Evolutionary conservation across 2,329 filamentous ascomycete species (phyloP).

Genomic region (Monosporascus sp.): DNA sequence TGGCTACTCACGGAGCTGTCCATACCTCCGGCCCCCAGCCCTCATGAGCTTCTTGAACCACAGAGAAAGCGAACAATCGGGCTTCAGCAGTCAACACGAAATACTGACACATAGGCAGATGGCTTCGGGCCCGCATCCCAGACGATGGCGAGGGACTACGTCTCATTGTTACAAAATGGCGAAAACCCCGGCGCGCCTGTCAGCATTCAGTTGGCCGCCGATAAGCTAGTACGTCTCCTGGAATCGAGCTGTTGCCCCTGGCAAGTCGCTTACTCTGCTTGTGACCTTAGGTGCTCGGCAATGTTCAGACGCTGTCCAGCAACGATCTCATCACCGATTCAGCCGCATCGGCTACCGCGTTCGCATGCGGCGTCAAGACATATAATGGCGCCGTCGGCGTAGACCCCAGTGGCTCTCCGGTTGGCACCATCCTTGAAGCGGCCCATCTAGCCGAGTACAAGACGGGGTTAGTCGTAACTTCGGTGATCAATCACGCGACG

Average conservation of each 20-base stretch:
- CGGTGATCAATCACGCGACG: conserved; percentile 33
- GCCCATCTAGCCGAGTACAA: conserved; percentile 33
- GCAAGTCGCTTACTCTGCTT: too few species aligned
- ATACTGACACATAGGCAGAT: too few species aligned
- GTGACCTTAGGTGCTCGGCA: conserved; percentile 16
- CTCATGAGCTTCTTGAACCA: too few species aligned
- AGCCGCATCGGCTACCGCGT: conserved; percentile 33
- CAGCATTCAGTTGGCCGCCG: conserved; percentile 14
- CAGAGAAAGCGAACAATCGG: too few species aligned
- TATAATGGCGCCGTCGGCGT: conserved; percentile 33
- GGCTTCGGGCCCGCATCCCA: conserved; percentile 24
- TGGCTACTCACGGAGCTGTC: too few species aligned
- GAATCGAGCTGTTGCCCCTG: too few species aligned
- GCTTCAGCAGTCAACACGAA: too few species aligned
- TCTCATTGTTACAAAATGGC: conserved; percentile 15
- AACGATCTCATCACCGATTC: conserved; percentile 35
- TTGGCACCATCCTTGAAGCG: conserved; percentile 35
- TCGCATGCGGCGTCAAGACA: conserved; percentile 33
- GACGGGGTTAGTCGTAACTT: conserved; percentile 35
- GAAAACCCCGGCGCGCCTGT: conserved; percentile 11
- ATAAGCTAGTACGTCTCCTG: conserved; percentile 10
- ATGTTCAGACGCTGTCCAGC: conserved; percentile 22
- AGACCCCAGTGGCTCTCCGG: conserved; percentile 25
- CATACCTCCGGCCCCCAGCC: too few species aligned
- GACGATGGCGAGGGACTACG: conserved; percentile 23